Evolutionary conservation across 768 basidiomycete genomes (phyloP).

Genomic region (Russula virescens): DNA sequence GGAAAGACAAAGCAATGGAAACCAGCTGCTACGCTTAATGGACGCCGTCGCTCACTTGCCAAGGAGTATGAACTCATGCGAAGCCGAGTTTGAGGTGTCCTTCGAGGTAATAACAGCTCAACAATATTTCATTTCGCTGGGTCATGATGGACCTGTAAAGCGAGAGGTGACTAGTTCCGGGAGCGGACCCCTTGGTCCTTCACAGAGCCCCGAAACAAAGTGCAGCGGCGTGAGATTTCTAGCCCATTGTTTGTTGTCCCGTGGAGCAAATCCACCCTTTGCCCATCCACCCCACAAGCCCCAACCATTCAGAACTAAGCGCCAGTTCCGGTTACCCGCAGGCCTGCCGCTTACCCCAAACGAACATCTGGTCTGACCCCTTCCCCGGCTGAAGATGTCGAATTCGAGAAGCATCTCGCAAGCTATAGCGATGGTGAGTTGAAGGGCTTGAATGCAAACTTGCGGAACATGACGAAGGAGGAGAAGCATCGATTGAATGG

Average conservation of each 20-base stretch:
- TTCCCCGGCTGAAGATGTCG: conserved; percentile 75
- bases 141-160: conserved; percentile 25
- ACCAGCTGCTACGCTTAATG: conserved; percentile 72
- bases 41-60: conserved; percentile 58
- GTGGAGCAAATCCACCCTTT: neutral
- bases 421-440: conserved; percentile 44
- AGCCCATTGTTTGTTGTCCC: conserved; percentile 2
- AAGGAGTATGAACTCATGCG: conserved; percentile 47
- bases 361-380: conserved; percentile 50
- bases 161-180: no score
- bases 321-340: conserved; percentile 54
- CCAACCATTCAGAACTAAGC: conserved; percentile 30
- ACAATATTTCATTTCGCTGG: conserved; percentile 38
- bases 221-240: conserved; percentile 11
- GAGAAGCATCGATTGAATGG: conserved; percentile 43
- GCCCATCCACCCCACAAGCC: conserved; percentile 30
- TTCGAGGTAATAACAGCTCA: conserved; percentile 46
- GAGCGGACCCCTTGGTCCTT: no score
- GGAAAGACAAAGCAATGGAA: conserved; percentile 63
- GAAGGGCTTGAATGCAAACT: conserved; percentile 11
- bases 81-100: conserved; percentile 77
- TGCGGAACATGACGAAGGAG: conserved; percentile 34
- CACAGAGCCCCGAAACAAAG: no score
- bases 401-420: no score
- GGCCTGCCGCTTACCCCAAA: conserved; percentile 48